Evolutionary conservation across 2,329 filamentous ascomycete species (phyloP).

Genomic region (Stagonosporopsis cucurbitacearum): DNA sequence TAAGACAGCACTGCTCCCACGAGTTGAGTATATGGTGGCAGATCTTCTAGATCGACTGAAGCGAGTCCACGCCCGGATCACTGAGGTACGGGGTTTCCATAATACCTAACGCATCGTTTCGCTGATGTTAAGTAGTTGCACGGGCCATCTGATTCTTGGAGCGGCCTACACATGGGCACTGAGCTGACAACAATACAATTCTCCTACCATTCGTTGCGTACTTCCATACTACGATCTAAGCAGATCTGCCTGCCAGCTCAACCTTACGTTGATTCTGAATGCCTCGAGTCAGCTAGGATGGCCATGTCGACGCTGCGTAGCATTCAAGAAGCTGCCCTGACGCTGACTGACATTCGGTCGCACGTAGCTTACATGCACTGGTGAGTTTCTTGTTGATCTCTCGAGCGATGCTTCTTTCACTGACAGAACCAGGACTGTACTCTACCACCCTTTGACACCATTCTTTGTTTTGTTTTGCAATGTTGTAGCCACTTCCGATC

Average conservation of each 20-base stretch:
- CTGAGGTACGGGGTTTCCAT: slow-evolving; percentile 6
- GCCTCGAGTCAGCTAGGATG: slow-evolving; percentile 23
- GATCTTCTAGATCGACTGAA: slow-evolving; percentile 24
- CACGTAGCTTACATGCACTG: slow-evolving; percentile 30
- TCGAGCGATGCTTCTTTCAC: too few relatives aligned
- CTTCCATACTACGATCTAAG: slow-evolving; percentile 27
- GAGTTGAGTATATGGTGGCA: slow-evolving; percentile 20
- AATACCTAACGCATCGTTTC: neutral
- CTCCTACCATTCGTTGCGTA: slow-evolving; percentile 30
- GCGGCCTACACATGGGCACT: slow-evolving; percentile 21
- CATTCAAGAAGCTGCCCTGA: slow-evolving; percentile 22
- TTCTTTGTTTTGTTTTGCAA: slow-evolving; percentile 34
- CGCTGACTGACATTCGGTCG: slow-evolving; percentile 17
- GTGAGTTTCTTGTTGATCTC: too few relatives aligned
- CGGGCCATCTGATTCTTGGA: slow-evolving; percentile 23
- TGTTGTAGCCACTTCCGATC: slow-evolving; percentile 26
- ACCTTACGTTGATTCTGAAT: slow-evolving; percentile 18
- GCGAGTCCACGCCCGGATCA: slow-evolving; percentile 20
- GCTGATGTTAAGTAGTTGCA: slow-evolving; percentile 15
- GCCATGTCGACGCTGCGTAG: slow-evolving; percentile 23
- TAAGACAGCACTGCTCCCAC: slow-evolving; percentile 14
- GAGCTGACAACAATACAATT: slow-evolving; percentile 31
- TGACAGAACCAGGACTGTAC: slow-evolving; percentile 23
- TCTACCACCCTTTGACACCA: slow-evolving; percentile 30
- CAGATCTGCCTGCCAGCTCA: slow-evolving; percentile 24